phyloP scores from a whole-genome alignment of 306 rosid species.

The Dicorynia guianensis region DNA sequence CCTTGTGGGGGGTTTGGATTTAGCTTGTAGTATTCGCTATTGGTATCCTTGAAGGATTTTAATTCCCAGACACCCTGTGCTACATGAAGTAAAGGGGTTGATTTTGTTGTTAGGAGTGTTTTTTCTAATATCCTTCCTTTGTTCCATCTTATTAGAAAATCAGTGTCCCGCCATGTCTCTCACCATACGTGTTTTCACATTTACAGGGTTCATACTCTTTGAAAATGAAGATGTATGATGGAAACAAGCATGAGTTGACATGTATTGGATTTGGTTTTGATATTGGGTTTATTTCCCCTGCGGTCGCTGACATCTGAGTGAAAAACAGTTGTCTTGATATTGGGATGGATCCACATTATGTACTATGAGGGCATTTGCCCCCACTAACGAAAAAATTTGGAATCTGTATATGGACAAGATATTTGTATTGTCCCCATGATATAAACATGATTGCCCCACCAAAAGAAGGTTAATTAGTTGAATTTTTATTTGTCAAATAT shows the following conservation, averaged over 20 bases:
- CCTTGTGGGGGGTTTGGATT: no score
- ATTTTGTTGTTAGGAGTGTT: background rate
- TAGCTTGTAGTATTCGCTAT: no score
- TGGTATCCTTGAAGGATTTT: no score
- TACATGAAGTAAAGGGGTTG: background rate
- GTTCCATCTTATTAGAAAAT: background rate
- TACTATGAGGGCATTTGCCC: no score
- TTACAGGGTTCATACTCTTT: constrained; percentile 80
- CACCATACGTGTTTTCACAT: constrained; percentile 31
- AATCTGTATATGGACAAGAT: no score
- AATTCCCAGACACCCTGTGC: background rate
- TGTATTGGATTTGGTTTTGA: constrained; percentile 73
- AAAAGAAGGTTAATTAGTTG: no score
- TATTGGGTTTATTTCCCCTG: constrained; percentile 69
- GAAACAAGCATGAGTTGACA: constrained; percentile 58
- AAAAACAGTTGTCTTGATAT: constrained; percentile 19
- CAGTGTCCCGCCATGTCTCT: constrained; percentile 31
- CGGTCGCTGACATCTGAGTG: constrained; percentile 66
- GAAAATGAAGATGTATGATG: constrained; percentile 74
- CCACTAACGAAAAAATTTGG: no score
- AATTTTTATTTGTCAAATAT: no score
- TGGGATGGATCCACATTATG: background rate
- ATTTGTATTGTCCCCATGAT: no score
- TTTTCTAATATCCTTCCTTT: constrained; percentile 7
- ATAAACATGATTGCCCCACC: no score